These are phyloP conservation scores for Monosporascus sp. DNA, from an alignment of 2,329 filamentous ascomycete genomes.

Conservation along the genomic window DNA sequence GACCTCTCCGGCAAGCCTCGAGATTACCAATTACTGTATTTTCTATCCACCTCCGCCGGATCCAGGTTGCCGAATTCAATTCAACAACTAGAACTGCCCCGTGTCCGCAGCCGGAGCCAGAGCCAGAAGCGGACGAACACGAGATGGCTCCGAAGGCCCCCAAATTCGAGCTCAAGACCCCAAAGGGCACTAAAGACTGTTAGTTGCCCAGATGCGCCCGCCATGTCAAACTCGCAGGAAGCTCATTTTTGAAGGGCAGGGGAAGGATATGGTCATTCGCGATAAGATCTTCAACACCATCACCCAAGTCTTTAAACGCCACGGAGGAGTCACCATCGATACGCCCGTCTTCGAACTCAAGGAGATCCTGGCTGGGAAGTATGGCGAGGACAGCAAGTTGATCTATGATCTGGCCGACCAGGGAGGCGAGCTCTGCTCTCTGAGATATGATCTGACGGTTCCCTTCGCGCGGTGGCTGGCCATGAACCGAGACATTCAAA, in stretches of 20 bases:
- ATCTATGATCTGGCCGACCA: constrained; percentile 83
- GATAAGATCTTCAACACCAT: constrained; percentile 67
- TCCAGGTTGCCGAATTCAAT: neutral
- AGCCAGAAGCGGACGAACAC: neutral
- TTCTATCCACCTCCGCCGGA: neutral
- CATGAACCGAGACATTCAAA: constrained; percentile 64
- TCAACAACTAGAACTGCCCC: constrained; percentile 1
- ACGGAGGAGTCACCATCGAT: constrained; percentile 64
- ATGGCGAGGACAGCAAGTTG: constrained; percentile 37
- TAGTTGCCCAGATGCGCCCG: constrained; percentile 11
- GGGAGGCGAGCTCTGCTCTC: constrained; percentile 73
- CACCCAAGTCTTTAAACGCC: constrained; percentile 45
- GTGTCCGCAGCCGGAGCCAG: constrained; percentile 3
- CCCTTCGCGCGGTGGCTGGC: constrained; percentile 74
- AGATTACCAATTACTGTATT: constrained; percentile 1
- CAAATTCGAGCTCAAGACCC: constrained; percentile 73
- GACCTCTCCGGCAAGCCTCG: constrained; percentile 1
- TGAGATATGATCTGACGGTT: constrained; percentile 77
- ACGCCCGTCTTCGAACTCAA: constrained; percentile 70
- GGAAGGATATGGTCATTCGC: constrained; percentile 72
- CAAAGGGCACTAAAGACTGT: constrained; percentile 89
- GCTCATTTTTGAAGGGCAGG: constrained; percentile 48
- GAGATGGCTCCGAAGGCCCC: constrained; percentile 35
- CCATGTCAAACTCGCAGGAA: constrained; percentile 5
- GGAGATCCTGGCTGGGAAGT: constrained; percentile 65